These are phyloP conservation scores for Ceratobasidium sp. DNA, from an alignment of 1,284 basidiomycete genomes.

Conservation along the genomic window DNA sequence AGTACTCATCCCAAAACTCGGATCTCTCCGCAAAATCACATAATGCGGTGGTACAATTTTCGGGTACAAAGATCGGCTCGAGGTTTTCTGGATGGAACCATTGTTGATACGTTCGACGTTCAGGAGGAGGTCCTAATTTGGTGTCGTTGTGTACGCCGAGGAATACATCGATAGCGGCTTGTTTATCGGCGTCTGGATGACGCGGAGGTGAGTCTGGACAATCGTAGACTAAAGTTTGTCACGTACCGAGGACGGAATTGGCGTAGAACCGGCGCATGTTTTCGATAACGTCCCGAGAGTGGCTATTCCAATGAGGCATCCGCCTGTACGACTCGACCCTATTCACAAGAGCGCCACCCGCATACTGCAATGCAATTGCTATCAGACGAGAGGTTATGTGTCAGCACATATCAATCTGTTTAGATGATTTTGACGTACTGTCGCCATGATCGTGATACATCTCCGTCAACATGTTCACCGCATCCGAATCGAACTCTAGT, in stretches of 20 bases:
- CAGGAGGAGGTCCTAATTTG: constrained; percentile 55
- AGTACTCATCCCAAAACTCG: constrained; percentile 93
- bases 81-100: constrained; percentile 86
- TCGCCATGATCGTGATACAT: constrained; percentile 99
- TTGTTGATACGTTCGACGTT: constrained; percentile 75
- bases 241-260: constrained; percentile 86
- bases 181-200: constrained; percentile 90
- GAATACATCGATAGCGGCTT: constrained; percentile 97
- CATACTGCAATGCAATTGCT: constrained; percentile 97
- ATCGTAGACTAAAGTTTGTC: background rate
- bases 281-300: constrained; percentile 97
- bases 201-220: background rate
- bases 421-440: constrained; percentile 65
- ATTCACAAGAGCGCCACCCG: constrained; percentile 96
- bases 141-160: constrained; percentile 82
- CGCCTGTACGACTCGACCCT: constrained; percentile 96
- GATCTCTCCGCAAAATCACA: constrained; percentile 66
- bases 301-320: constrained; percentile 97
- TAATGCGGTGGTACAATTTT: constrained; percentile 68
- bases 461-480: constrained; percentile 96
- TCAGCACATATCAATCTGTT: background rate
- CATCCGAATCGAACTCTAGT: constrained; percentile 93
- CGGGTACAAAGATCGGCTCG: constrained; percentile 68
- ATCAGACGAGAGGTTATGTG: background rate
- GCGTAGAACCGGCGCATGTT: constrained; percentile 97